These are phyloP conservation scores for Dictyostelium gargantuum DNA, from an alignment of 208 protist genomes.

Conservation along the genomic window DNA sequence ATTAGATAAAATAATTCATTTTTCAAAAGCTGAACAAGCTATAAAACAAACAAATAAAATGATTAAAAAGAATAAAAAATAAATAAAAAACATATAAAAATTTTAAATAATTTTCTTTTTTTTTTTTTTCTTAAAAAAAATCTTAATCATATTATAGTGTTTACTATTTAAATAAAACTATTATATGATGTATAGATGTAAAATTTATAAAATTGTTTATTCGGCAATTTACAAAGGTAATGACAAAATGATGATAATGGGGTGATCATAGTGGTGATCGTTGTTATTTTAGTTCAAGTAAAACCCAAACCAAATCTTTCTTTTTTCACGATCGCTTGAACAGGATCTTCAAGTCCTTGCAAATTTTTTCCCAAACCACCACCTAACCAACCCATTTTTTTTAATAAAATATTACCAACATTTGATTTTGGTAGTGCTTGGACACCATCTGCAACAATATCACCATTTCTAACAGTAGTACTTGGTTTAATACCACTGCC, in stretches of 20 bases:
- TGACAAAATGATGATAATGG: too few species aligned
- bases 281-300: background rate
- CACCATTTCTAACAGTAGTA: conserved; percentile 19
- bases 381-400: conserved; percentile 44
- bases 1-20: background rate
- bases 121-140: too few species aligned
- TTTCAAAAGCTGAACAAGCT: background rate
- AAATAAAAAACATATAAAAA: background rate
- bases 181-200: too few species aligned
- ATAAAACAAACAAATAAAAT: background rate
- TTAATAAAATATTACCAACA: conserved; percentile 16
- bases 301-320: conserved; percentile 25
- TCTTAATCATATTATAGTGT: too few species aligned
- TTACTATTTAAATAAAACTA: too few species aligned
- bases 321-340: conserved; percentile 25
- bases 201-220: too few species aligned
- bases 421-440: background rate
- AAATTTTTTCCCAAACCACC: background rate
- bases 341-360: conserved; percentile 1
- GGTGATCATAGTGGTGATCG: too few species aligned
- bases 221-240: too few species aligned
- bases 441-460: conserved; percentile 10
- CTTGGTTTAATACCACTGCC: background rate
- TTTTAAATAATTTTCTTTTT: too few species aligned
- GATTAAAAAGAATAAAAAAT: background rate